Evolutionary conservation across 1,139 yeast genomes (phyloP), one percentile per base, ranked within the genome.

Genomic region (Starmera stellimalicola): DNA sequence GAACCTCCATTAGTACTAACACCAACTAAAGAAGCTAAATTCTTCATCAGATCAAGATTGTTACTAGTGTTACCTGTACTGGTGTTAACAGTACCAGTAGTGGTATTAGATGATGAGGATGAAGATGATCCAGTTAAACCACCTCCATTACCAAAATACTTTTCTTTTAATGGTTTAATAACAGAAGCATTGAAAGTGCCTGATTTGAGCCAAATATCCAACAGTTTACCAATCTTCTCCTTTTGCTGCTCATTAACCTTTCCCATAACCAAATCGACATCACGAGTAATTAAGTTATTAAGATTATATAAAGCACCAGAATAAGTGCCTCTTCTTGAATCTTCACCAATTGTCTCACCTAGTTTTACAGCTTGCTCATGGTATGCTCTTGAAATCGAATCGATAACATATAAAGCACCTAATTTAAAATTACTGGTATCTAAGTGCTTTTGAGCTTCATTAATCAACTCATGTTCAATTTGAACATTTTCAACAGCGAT

Each of bases 121-220:
- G 51, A 63, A 34, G 84, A 83, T 8, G 77, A 71, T 6, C 80
- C 71, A 18, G 71, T 59, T 11, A 17, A 27, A 11, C 18, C 37
- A 17, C 37, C 43, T 37, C 72, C 61, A n/a, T n/a, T n/a, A 32
- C 65, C 63, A 49, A 77, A 78, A 56, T 73, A 74, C 48, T 71
- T 76, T n/a, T 63, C 56, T 54, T 77, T 72, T 37, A 83, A 70
- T 16, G 68, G 57, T 35, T 67, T 59, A 39, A 88, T 62, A 26
- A 68, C 61, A 29, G 67, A 66, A 29, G 70, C 68, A 35, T 68
- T 65, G 58, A 91, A 91, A 12, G 95, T 81, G 33, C 74, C 77
- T 24, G 91, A 82, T 45, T 85, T 75, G 49, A 77, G 85, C 98
- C 98, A 91, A 50, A 91, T 88, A 44, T 84, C 95, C 45, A 91